Base-by-base conservation (phyloP, 805 yeast genomes). In the Osmozyma mogii region DNA sequence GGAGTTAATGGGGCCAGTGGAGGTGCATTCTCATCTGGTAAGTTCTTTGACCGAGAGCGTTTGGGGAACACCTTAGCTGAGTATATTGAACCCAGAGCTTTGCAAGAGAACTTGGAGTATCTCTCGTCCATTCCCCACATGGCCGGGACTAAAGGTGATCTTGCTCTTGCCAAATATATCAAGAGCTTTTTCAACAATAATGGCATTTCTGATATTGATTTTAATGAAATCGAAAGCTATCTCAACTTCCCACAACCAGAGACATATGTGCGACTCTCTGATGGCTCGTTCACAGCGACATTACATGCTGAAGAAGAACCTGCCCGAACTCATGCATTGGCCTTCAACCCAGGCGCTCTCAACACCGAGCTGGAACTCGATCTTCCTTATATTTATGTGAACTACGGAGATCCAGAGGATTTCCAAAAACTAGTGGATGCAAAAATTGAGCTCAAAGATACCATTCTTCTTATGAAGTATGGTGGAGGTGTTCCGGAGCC, bases 131-230 rank as follows among this genome's bases (percentile, higher is more conserved):
- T 85, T 75, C 85, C 95, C 3, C 96, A 87, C 50, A 55, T 80
- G 40, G 75, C 96, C 0, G 97, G 97, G 3, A 79, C 96, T 2
- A 71, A 75, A 10, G 97, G 95, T 12, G 96, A 85, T 51, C 54
- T 75, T 35, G 70, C 89, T 0, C 56, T 87, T 21, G 78, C 85
- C 2, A 64, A 69, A 34, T 85, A 78, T 48, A 61, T 88, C 10
- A 65, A 72, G 36, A 70, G 69, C 15, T 70, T 72, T 28, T 73
- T 82, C 54, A 49, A 54, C 14, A 68, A 73, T 30, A 72, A 76
- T 38, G 82, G 83, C 2, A 37, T 87, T 13, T 56, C 59, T 17
- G 35, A 54, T 3, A 66, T 73, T 4, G 76, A 73, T 24, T 68
- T 72, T 27, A 58, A 62, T 21, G 70, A 66, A 30, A 53, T 75